Conservation (phyloP, 2,329 filamentous ascomycete genomes). For the Aspergillus spinulosporus region DNA sequence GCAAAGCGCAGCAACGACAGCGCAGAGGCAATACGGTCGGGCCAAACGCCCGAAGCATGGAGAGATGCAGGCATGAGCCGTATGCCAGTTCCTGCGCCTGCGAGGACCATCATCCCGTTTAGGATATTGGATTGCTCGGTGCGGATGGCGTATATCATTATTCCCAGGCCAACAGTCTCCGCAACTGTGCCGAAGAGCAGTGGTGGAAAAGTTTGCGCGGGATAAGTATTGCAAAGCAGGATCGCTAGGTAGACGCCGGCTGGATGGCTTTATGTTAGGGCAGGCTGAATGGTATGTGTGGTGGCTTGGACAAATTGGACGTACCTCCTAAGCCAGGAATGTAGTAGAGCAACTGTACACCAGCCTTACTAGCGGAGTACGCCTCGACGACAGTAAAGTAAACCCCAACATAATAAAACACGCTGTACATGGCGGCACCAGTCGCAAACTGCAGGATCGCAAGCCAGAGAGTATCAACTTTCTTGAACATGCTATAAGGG, state of each 20-base stretch:
- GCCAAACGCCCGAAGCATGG: slow-evolving; percentile 64
- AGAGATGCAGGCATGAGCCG: slow-evolving; percentile 66
- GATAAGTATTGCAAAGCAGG: slow-evolving; percentile 61
- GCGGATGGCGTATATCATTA: slow-evolving; percentile 60
- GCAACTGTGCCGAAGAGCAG: slow-evolving; percentile 58
- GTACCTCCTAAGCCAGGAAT: slow-evolving; percentile 62
- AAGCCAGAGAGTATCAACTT: slow-evolving; percentile 62
- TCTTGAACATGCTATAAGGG: slow-evolving; percentile 59
- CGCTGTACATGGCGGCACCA: slow-evolving; percentile 55
- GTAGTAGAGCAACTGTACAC: slow-evolving; percentile 62
- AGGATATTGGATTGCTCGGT: slow-evolving; percentile 52
- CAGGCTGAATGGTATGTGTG: not conserved
- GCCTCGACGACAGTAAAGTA: slow-evolving; percentile 66
- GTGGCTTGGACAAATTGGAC: slow-evolving; percentile 17
- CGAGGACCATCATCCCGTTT: slow-evolving; percentile 66
- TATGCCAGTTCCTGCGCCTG: slow-evolving; percentile 63
- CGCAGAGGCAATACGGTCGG: slow-evolving; percentile 57
- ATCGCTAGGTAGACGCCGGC: slow-evolving; percentile 60
- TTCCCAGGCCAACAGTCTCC: slow-evolving; percentile 59
- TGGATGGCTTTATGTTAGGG: not conserved
- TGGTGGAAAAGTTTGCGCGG: slow-evolving; percentile 61
- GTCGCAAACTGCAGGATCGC: slow-evolving; percentile 62
- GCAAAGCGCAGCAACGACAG: slow-evolving; percentile 62
- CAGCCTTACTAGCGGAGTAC: slow-evolving; percentile 53
- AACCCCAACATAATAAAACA: slow-evolving; percentile 68